Evolutionary conservation across 768 basidiomycete species (phyloP), one percentile per base, ranked within the genome.

Genomic region (Termitomyces sp.): DNA sequence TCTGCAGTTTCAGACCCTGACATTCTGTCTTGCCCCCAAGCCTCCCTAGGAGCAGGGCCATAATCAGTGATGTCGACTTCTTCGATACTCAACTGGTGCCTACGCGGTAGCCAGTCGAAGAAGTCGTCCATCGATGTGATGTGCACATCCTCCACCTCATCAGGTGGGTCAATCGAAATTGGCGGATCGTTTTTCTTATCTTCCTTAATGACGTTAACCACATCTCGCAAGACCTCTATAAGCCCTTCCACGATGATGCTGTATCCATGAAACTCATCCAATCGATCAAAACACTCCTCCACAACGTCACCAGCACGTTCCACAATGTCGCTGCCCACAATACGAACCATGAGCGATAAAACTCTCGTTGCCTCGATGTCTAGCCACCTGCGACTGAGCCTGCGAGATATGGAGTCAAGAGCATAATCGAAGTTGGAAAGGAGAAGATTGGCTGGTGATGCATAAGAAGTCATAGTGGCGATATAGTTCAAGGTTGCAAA

Each of bases 371-470:
- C 96, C 34, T 91, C 86, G 2, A 91, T 79, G 61, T 96, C 93
- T 10, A 98, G 80, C 80, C 90, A 88, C 59, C 88, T 80, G 18
- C 84, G 82, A 12, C 87, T 86, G 26, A 99, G 80, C 27, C 91
- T 83, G 22, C 93, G 87, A 2, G 93, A 91, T 16, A 96, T 88
- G 2, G 90, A 85, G 64, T 98, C 94, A 55, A 99, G 83, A 9
- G 93, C 89, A 68, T 99, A 98, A 72, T 99, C 96, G 63, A 96
- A 96, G 71, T 99, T 97, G 22, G 95, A 89, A 39, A 98, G 80
- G 5, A 99, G 78, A 27, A 98, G 78, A 66, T 95, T 95, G 44
- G 88, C 85, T 0, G 92, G 82, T 4, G 93, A 90, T n/a, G 95
- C 93, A 65, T 94, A 95, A 4, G 89, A 93, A 2, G 89, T 86